phyloP scores from a whole-genome alignment of 2,329 filamentous ascomycete genomes.

The Golovinomyces cichoracearum region DNA sequence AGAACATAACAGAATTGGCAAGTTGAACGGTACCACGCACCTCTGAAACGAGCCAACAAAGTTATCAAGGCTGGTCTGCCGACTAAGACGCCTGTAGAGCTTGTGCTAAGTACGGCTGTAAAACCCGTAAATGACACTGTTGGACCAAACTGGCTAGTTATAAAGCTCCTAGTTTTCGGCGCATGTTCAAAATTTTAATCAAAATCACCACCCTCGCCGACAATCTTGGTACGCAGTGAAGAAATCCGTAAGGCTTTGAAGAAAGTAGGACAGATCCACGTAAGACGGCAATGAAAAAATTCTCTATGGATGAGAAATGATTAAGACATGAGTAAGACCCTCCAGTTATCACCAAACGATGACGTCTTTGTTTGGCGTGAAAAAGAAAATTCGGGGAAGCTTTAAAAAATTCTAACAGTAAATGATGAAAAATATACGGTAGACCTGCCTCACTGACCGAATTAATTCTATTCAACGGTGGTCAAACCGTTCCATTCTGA shows the following conservation, averaged over 20 bases:
- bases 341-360: conserved; percentile 1
- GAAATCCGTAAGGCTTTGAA: conserved; percentile 3
- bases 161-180: conserved; percentile 1
- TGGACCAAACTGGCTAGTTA: neutral
- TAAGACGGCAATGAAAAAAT: neutral
- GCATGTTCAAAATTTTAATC: neutral
- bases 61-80: neutral
- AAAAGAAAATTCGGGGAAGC: neutral
- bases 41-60: neutral
- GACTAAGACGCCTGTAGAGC: neutral
- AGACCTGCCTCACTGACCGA: neutral
- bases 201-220: neutral
- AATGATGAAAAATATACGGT: neutral
- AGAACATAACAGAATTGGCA: conserved; percentile 2
- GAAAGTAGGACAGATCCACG: conserved; percentile 2
- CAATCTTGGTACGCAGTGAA: neutral
- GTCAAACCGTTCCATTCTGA: neutral
- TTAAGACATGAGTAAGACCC: neutral
- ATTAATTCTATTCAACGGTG: neutral
- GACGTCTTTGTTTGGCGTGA: conserved; percentile 3
- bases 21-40: conserved; percentile 1
- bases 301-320: conserved; percentile 1
- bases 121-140: conserved; percentile 1
- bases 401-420: neutral
- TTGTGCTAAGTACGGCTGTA: neutral